Conservation (phyloP, 2,329 filamentous ascomycete genomes). For the Botryosphaeria dothidea region DNA sequence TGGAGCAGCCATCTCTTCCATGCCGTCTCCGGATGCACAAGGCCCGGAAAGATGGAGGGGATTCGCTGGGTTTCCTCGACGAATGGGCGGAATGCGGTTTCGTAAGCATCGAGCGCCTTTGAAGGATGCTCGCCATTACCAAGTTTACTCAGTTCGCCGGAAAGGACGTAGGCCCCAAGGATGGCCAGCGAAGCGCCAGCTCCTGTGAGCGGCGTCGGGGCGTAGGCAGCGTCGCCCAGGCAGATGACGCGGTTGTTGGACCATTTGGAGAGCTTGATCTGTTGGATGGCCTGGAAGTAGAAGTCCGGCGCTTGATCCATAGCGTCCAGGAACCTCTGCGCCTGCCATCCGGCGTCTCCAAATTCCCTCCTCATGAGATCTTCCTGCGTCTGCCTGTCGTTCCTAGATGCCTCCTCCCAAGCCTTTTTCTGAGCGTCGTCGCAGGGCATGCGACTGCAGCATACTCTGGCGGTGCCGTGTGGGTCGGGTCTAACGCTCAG, state of each 20-base stretch:
- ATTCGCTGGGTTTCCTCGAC: constrained; percentile 24
- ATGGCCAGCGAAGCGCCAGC: constrained; percentile 53
- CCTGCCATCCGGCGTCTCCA: constrained; percentile 14
- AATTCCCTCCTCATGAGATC: constrained; percentile 25
- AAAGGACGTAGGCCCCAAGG: constrained; percentile 24
- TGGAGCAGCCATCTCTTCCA: constrained; percentile 29
- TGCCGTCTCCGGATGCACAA: constrained; percentile 26
- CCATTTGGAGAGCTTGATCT: constrained; percentile 46
- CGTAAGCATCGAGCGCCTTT: constrained; percentile 13
- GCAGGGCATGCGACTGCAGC: constrained; percentile 19
- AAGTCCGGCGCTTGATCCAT: constrained; percentile 36
- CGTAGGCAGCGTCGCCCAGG: constrained; percentile 54
- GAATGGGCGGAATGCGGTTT: constrained; percentile 13
- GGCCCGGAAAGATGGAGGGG: constrained; percentile 26
- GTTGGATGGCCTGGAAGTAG: constrained; percentile 43
- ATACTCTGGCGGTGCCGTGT: constrained; percentile 27
- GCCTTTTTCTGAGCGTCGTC: constrained; percentile 14
- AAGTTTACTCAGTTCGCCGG: constrained; percentile 6
- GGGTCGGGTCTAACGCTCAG: constrained; percentile 29
- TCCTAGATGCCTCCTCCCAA: constrained; percentile 16
- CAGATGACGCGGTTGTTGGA: constrained; percentile 49
- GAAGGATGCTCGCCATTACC: background rate
- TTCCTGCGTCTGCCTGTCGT: constrained; percentile 12
- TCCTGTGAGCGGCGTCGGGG: constrained; percentile 48
- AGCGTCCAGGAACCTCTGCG: constrained; percentile 13